A percentile compares a stretch with the other conserved stretches of the same genome.
These are phyloP conservation scores for Glonium stellatum DNA, from an alignment of 495 filamentous ascomycete species.

Conservation along the genomic window DNA sequence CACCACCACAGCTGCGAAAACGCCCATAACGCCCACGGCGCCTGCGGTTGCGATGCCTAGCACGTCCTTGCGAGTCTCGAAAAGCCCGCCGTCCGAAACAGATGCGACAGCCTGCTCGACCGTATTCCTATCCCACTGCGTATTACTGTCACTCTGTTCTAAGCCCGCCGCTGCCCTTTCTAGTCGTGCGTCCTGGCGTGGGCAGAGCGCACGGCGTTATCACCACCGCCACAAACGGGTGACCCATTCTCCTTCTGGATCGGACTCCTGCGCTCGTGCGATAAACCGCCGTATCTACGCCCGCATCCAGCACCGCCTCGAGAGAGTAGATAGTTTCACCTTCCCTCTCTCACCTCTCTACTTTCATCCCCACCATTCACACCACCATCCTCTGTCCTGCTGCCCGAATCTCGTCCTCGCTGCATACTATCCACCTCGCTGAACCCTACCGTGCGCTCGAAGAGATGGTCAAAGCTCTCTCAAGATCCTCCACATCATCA, in stretches of 20 bases:
- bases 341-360: neutral
- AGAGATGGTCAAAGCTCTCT: constrained; percentile 26
- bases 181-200: neutral
- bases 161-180: neutral
- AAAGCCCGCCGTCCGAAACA: neutral
- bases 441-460: constrained; percentile 8
- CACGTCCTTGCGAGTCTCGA: neutral
- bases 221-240: constrained; percentile 18
- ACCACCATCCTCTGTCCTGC: constrained; percentile 5
- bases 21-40: neutral
- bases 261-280: constrained; percentile 15
- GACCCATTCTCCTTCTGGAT: constrained; percentile 17
- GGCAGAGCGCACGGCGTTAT: constrained; percentile 15
- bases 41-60: neutral
- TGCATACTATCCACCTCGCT: constrained; percentile 14
- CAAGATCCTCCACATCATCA: neutral
- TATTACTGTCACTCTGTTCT: neutral
- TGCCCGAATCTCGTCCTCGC: constrained; percentile 16
- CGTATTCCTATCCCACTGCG: neutral
- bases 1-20: neutral
- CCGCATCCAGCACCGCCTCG: neutral
- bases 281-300: constrained; percentile 16
- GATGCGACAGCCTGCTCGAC: neutral
- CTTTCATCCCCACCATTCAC: neutral
- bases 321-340: neutral